Evolutionary conservation across 805 yeast genomes (phyloP).

Genomic region (Myxozyma mucilagina): DNA sequence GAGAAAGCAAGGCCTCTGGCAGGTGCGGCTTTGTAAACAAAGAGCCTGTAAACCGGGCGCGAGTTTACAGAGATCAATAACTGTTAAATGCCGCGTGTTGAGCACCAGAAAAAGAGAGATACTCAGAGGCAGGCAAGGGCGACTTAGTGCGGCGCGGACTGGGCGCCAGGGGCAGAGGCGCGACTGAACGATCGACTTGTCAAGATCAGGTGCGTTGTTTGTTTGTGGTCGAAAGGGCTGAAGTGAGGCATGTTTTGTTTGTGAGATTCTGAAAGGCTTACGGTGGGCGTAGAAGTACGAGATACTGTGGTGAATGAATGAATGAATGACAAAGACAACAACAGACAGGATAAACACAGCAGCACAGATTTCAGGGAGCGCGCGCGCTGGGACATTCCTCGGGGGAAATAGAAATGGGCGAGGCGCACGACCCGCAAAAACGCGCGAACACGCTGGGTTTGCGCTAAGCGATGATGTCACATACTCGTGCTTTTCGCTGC

Average conservation of each 20-base stretch:
- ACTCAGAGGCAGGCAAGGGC: background rate
- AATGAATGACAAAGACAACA: too few species aligned
- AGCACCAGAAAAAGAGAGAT: background rate
- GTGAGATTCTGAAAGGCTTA: too few species aligned
- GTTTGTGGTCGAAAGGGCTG: background rate
- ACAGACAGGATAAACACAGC: background rate
- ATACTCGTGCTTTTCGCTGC: background rate
- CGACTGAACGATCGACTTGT: background rate
- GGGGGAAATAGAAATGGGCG: background rate
- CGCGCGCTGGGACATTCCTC: constrained; percentile 7
- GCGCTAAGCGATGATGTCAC: background rate
- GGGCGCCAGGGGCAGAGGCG: background rate
- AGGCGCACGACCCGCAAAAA: constrained; percentile 1
- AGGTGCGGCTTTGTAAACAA: background rate
- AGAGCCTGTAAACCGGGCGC: background rate
- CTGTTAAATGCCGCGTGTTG: background rate
- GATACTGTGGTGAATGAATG: too few species aligned
- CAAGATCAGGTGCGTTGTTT: background rate
- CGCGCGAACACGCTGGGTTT: background rate
- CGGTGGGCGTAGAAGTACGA: too few species aligned
- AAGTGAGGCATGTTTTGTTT: too few species aligned
- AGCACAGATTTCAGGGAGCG: background rate
- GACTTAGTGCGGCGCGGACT: background rate
- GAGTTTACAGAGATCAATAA: too few species aligned
- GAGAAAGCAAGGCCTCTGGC: background rate